These are phyloP conservation scores for Oemleria cerasiformis DNA, from an alignment of 306 rosid species.

Conservation along the genomic window DNA sequence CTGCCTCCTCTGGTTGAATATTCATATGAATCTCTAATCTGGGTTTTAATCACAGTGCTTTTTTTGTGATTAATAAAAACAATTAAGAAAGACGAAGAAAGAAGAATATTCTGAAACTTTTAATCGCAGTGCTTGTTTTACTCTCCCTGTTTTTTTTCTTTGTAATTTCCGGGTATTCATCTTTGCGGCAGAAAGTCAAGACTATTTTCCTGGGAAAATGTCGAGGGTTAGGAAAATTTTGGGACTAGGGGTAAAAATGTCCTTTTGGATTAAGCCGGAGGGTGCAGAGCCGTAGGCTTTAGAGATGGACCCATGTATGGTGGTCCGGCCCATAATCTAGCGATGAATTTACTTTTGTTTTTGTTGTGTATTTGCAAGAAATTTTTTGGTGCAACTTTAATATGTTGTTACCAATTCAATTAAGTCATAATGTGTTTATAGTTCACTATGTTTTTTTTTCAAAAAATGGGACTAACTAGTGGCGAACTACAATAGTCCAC, in stretches of 20 bases:
- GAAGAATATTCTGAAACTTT: background rate
- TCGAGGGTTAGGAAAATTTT: background rate
- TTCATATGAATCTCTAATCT: slow-evolving; percentile 10
- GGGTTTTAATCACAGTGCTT: background rate
- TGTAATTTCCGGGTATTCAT: slow-evolving; percentile 16
- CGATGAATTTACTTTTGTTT: no score
- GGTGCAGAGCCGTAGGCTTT: background rate
- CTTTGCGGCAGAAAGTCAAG: slow-evolving; percentile 10
- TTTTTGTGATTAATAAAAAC: background rate
- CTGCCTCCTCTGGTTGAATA: slow-evolving; percentile 15
- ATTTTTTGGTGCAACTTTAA: no score
- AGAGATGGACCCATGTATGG: background rate
- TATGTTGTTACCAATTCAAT: no score
- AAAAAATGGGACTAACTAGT: no score
- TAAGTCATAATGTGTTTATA: no score
- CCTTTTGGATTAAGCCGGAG: background rate
- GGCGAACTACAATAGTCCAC: no score
- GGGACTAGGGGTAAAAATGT: background rate
- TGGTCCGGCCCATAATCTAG: background rate
- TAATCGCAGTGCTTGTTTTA: background rate
- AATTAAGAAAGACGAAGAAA: background rate
- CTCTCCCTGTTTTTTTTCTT: background rate
- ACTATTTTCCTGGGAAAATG: background rate
- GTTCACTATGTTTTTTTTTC: no score
- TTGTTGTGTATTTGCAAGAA: no score